Evolutionary conservation across 2,329 filamentous ascomycete genomes (phyloP), one percentile per base, ranked within the genome.

Genomic region (Alternaria angustiovoidea): DNA sequence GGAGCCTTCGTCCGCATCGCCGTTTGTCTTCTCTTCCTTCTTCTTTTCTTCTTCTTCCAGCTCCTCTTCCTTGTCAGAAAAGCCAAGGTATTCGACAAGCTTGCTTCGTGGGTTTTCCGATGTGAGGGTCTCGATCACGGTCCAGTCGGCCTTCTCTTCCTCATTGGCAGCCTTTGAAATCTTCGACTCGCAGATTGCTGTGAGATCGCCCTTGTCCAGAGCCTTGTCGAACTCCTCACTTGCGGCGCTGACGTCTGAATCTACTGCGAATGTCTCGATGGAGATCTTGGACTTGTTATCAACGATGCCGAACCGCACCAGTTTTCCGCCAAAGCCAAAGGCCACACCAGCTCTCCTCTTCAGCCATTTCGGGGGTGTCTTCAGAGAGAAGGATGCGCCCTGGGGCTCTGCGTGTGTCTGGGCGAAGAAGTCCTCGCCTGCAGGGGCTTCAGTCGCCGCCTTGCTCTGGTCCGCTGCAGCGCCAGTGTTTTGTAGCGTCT

Each of bases 341-440:
- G 93, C 92, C 16, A 90, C 94, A 71, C 93, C 92, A 42, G 90
- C 87, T 2, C 94, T 94, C 55, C 91, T 87, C 79, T 96, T 89
- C 42, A 95, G 85, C 95, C 95, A 99, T 69, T 89, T 94, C 1
- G 95, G 96, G 1, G 95, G 90, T 74, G 93, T 93, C 49, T 85
- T 83, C 44, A 99, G 83, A 2, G 93, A 92, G 83, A 98, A 99
- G 2, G 92, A 93, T 26, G 92, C 91, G 22, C 90, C 91, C 78
- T 97, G 94, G 3, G 94, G 93, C 73, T 97, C 93, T 7, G 90
- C 92, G 77, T 97, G 94, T 11, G 94, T 94, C 64, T 93, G 94
- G 14, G 92, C 91, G 74, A 99, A 99, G 83, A 99, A 99, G 74
- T 98, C 95, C 74, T 97, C 95, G 48, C 91, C 94, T 73, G 97